phyloP scores from a whole-genome alignment of 2,329 filamentous ascomycete genomes.

The Alternaria solani region DNA sequence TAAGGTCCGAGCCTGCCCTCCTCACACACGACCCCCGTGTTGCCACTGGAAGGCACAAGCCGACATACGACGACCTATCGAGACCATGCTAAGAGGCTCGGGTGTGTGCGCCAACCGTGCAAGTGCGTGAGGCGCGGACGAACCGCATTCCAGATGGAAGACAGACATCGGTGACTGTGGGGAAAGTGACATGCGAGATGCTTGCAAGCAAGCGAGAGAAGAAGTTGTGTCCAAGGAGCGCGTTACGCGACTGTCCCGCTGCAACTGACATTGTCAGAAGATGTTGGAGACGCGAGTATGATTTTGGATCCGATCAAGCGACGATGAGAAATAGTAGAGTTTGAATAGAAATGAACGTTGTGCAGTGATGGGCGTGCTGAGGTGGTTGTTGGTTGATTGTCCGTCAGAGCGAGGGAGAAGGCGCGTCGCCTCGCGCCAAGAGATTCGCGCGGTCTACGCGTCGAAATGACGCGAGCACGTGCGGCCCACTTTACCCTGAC shows the following conservation, averaged over 20 bases:
- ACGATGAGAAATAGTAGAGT: constrained; percentile 5
- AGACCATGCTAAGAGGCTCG: constrained; percentile 67
- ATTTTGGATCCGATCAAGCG: constrained; percentile 24
- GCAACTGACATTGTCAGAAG: constrained; percentile 40
- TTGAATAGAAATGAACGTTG: constrained; percentile 14
- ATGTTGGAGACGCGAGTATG: constrained; percentile 16
- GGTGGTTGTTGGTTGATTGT: constrained; percentile 21
- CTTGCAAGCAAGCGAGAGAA: constrained; percentile 47
- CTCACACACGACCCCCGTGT: constrained; percentile 51
- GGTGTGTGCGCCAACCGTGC: constrained; percentile 61
- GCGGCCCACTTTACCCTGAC: constrained; percentile 5
- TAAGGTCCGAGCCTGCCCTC: constrained; percentile 88
- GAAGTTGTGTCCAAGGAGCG: constrained; percentile 29
- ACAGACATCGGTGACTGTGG: constrained; percentile 78
- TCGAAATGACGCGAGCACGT: constrained; percentile 21
- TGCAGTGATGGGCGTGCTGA: constrained; percentile 24
- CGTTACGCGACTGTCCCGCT: constrained; percentile 34
- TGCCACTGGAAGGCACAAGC: constrained; percentile 48
- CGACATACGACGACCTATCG: constrained; percentile 57
- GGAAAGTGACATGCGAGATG: constrained; percentile 74
- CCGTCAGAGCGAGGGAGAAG: not conserved
- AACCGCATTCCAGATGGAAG: constrained; percentile 69
- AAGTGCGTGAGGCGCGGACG: constrained; percentile 51
- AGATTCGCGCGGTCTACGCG: constrained; percentile 1
- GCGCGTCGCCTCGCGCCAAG: constrained; percentile 25